A percentile compares a stretch with the other conserved stretches of the same genome.
Evolutionary conservation across 169 alveolate genomes (phyloP).

Genomic region (Sarcocystis neurona): DNA sequence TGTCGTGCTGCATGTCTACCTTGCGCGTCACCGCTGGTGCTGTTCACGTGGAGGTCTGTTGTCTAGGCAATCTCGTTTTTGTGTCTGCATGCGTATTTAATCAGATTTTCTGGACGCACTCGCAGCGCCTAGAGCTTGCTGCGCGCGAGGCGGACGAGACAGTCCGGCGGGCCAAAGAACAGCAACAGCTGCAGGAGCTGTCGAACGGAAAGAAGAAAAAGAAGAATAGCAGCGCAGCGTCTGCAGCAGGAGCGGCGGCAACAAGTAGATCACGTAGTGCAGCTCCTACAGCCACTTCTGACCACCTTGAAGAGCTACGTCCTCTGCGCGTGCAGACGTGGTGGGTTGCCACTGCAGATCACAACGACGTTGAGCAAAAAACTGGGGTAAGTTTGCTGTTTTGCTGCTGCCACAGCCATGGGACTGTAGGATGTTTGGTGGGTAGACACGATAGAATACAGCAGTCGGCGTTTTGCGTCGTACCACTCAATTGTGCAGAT

Average conservation of each 20-base stretch:
- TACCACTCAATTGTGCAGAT: too few relatives aligned
- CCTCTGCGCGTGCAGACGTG: slow-evolving; percentile 70
- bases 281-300: not conserved
- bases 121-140: slow-evolving; percentile 43
- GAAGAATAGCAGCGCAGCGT: too few relatives aligned
- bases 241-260: not conserved
- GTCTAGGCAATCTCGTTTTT: too few relatives aligned
- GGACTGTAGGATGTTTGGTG: too few relatives aligned
- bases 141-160: slow-evolving; percentile 49
- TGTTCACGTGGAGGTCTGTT: too few relatives aligned
- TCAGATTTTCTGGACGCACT: slow-evolving; percentile 30
- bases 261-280: not conserved
- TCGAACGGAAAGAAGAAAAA: not conserved
- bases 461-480: too few relatives aligned
- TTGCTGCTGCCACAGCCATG: too few relatives aligned
- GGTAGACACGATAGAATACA: too few relatives aligned
- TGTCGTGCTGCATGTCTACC: too few relatives aligned
- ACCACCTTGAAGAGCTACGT: slow-evolving; percentile 24
- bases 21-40: too few relatives aligned
- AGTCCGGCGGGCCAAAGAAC: slow-evolving; percentile 1
- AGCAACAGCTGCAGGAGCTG: not conserved
- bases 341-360: slow-evolving; percentile 79
- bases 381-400: slow-evolving; percentile 46
- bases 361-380: slow-evolving; percentile 73
- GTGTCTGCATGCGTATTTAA: not conserved